Evolutionary conservation across 371 early-diverging fungal species (phyloP).

Genomic region (Quaeritorhiza haematococci): DNA sequence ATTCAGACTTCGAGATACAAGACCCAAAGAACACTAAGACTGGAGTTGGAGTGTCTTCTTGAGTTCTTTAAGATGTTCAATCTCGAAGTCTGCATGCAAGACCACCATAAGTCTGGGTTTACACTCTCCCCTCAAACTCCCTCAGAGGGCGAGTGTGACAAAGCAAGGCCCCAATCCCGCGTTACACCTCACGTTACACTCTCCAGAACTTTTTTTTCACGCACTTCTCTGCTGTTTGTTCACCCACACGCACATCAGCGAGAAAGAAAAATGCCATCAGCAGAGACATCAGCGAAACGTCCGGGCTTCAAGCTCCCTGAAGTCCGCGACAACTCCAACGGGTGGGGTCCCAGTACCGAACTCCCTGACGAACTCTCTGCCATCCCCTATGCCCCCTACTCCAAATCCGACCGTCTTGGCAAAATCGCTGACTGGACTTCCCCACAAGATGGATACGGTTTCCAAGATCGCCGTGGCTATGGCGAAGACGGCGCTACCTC

Average conservation of each 20-base stretch:
- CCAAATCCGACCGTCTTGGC: slow-evolving; percentile 90
- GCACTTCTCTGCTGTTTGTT: too few species aligned
- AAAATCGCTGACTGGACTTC: slow-evolving; percentile 89
- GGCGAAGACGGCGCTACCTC: not conserved
- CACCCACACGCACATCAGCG: slow-evolving; percentile 2
- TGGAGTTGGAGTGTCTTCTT: too few species aligned
- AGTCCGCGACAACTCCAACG: slow-evolving; percentile 34
- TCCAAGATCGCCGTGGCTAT: not conserved
- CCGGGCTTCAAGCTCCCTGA: slow-evolving; percentile 29
- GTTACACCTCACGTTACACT: not conserved
- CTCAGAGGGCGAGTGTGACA: slow-evolving; percentile 4
- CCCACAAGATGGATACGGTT: slow-evolving; percentile 51
- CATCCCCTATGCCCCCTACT: slow-evolving; percentile 94
- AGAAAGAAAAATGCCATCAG: slow-evolving; percentile 4
- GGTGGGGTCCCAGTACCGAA: slow-evolving; percentile 41
- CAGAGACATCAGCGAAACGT: slow-evolving; percentile 10
- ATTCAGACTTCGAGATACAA: too few species aligned
- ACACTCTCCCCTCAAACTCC: slow-evolving; percentile 12
- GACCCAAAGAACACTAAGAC: too few species aligned
- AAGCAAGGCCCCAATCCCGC: slow-evolving; percentile 9
- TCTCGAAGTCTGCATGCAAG: too few species aligned
- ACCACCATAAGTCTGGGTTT: too few species aligned
- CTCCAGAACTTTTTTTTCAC: too few species aligned
- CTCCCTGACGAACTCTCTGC: slow-evolving; percentile 34
- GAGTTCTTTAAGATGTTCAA: too few species aligned